Percentiles rank a stretch among this genome's conserved stretches.
Evolutionary conservation across 352 stramenopile genomes (phyloP).

Genomic region (Globisporangium irregulare): DNA sequence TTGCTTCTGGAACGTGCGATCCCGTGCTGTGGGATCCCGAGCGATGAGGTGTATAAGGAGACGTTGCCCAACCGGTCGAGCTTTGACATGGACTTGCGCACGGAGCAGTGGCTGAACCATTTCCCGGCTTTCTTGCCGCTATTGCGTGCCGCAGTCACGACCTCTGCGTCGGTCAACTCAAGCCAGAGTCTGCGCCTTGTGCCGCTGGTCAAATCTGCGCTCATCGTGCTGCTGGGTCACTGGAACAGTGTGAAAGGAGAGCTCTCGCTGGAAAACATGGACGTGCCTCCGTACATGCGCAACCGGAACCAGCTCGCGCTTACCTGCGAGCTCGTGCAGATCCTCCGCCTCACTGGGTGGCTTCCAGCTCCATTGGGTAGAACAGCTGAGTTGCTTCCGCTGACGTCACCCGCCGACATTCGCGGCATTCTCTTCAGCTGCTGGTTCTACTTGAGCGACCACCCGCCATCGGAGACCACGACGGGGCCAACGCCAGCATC

Average conservation of each 20-base stretch:
- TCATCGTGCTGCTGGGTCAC: conserved; percentile 73
- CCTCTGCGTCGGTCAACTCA: conserved; percentile 33
- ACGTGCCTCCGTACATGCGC: conserved; percentile 80
- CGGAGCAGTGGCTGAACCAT: conserved; percentile 84
- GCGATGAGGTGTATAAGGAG: conserved; percentile 83
- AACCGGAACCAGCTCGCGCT: conserved; percentile 68
- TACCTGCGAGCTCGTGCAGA: conserved; percentile 59
- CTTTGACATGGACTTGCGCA: conserved; percentile 74
- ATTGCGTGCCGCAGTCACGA: conserved; percentile 41
- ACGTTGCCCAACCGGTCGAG: conserved; percentile 77
- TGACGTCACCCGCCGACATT: conserved; percentile 68
- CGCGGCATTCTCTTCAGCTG: conserved; percentile 77
- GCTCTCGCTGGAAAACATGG: conserved; percentile 56
- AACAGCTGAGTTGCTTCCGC: conserved; percentile 57
- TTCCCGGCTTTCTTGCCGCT: conserved; percentile 72
- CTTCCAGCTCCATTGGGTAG: conserved; percentile 49
- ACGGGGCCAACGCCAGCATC: conserved; percentile 36
- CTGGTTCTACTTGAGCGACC: conserved; percentile 81
- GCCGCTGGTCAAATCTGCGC: conserved; percentile 69
- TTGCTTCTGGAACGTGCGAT: conserved; percentile 71
- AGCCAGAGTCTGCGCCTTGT: conserved; percentile 52
- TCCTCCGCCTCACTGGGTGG: conserved; percentile 59
- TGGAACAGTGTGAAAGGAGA: conserved; percentile 85
- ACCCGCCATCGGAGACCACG: conserved; percentile 44
- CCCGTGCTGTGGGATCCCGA: conserved; percentile 75